These are phyloP conservation scores for Coffea eugenioides DNA, from an alignment of 257 asterid genomes.

Conservation along the genomic window DNA sequence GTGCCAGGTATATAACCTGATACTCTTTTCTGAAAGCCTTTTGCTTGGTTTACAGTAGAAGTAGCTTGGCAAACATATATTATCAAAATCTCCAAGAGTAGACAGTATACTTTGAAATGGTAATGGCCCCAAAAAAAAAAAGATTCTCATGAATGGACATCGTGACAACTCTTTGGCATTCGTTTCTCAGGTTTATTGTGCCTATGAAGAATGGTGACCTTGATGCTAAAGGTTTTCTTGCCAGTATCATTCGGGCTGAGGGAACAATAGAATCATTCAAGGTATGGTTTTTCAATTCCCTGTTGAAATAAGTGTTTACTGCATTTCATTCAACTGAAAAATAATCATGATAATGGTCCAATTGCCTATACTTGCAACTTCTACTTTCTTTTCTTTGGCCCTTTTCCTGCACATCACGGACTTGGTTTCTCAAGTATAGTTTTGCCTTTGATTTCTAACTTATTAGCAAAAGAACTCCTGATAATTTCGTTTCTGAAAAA, in stretches of 20 bases:
- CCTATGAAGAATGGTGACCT: slow-evolving; percentile 91
- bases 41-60: not conserved
- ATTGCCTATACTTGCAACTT: not conserved
- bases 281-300: slow-evolving; percentile 35
- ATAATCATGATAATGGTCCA: not conserved
- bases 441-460: not conserved
- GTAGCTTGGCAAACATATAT: too few relatives aligned
- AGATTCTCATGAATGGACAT: not conserved
- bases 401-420: not conserved
- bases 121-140: too few relatives aligned
- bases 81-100: too few relatives aligned
- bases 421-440: not conserved
- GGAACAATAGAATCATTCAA: slow-evolving; percentile 86
- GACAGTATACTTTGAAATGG: not conserved
- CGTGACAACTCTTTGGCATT: slow-evolving; percentile 7
- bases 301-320: not conserved
- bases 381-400: not conserved
- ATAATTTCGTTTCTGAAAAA: not conserved
- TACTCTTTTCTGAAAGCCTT: not conserved
- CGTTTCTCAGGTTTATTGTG: slow-evolving; percentile 53
- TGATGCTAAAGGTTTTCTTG: slow-evolving; percentile 74
- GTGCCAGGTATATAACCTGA: slow-evolving; percentile 52
- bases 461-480: not conserved
- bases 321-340: slow-evolving; percentile 1
- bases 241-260: slow-evolving; percentile 47